Conservation (phyloP, 768 basidiomycete genomes). For the Suillus cothurnatus region DNA sequence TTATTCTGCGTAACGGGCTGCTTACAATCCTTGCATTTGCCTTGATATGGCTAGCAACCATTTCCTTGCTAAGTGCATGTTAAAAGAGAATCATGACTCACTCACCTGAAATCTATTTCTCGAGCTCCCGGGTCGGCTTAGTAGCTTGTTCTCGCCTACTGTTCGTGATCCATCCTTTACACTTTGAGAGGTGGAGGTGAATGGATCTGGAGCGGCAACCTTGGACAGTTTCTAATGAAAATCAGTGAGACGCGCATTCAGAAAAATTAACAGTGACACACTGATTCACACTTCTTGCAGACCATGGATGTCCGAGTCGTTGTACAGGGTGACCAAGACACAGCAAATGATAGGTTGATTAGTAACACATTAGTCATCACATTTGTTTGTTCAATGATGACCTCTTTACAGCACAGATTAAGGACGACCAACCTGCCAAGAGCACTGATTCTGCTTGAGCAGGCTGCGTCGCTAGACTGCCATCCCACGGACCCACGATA, state of each 20-base stretch:
- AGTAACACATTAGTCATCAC: conserved; percentile 2
- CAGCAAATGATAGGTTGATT: background rate
- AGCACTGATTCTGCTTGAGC: conserved; percentile 8
- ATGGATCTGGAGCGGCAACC: conserved; percentile 88
- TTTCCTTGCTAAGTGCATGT: conserved; percentile 9
- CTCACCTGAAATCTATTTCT: conserved; percentile 79
- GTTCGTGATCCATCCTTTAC: conserved; percentile 82
- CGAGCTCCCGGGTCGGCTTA: conserved; percentile 66
- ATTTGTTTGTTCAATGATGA: background rate
- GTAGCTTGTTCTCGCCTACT: conserved; percentile 84
- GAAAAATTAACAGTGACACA: conserved; percentile 33
- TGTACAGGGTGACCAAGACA: conserved; percentile 2
- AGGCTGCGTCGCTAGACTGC: background rate
- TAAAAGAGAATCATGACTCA: conserved; percentile 16
- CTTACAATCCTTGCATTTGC: conserved; percentile 88
- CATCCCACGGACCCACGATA: conserved; percentile 4
- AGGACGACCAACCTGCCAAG: background rate
- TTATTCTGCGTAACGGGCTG: conserved; percentile 81
- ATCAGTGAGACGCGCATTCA: conserved; percentile 1
- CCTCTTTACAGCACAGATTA: background rate
- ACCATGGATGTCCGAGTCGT: conserved; percentile 55
- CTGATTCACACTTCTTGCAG: conserved; percentile 85
- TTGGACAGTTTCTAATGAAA: conserved; percentile 79
- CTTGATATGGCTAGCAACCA: conserved; percentile 72
- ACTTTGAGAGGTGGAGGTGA: conserved; percentile 67